Evolutionary conservation across 1,139 yeast species (phyloP).

Genomic region (Debaryomyces singareniensis): DNA sequence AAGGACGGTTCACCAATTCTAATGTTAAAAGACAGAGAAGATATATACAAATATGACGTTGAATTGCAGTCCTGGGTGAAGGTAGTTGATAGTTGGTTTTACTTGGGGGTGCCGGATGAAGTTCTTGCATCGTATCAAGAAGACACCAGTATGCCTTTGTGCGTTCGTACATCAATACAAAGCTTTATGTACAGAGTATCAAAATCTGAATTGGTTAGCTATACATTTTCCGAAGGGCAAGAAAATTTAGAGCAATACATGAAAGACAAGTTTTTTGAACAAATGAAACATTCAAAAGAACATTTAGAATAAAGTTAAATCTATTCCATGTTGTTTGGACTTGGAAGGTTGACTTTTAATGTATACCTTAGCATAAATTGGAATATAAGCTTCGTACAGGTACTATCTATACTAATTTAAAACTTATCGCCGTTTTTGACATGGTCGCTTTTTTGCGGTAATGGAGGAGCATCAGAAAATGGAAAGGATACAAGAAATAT

Average conservation of each 20-base stretch:
- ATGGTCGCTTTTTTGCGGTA: slow-evolving; percentile 1
- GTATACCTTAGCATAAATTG: too few species aligned
- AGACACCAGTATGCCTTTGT: neutral
- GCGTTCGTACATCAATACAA: neutral
- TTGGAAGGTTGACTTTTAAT: too few species aligned
- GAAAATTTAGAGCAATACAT: neutral
- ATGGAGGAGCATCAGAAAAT: slow-evolving; percentile 15
- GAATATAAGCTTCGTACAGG: too few species aligned
- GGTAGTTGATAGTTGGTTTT: slow-evolving; percentile 45
- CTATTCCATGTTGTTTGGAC: too few species aligned
- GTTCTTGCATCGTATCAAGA: neutral
- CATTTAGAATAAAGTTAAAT: too few species aligned
- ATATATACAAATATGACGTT: slow-evolving; percentile 34
- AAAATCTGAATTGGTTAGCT: neutral
- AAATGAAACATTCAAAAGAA: too few species aligned
- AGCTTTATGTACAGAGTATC: neutral
- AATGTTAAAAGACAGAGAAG: slow-evolving; percentile 25
- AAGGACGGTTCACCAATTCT: slow-evolving; percentile 39
- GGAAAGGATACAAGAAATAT: slow-evolving; percentile 24
- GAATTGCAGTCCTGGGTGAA: slow-evolving; percentile 42
- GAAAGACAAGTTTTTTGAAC: neutral
- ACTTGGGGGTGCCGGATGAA: slow-evolving; percentile 10
- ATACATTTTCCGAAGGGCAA: neutral
- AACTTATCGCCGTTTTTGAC: too few species aligned
- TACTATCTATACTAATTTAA: too few species aligned